A percentile compares a stretch with the other conserved stretches of the same genome.
Evolutionary conservation across 495 filamentous ascomycete genomes (phyloP).

Genomic region (Glonium stellatum): DNA sequence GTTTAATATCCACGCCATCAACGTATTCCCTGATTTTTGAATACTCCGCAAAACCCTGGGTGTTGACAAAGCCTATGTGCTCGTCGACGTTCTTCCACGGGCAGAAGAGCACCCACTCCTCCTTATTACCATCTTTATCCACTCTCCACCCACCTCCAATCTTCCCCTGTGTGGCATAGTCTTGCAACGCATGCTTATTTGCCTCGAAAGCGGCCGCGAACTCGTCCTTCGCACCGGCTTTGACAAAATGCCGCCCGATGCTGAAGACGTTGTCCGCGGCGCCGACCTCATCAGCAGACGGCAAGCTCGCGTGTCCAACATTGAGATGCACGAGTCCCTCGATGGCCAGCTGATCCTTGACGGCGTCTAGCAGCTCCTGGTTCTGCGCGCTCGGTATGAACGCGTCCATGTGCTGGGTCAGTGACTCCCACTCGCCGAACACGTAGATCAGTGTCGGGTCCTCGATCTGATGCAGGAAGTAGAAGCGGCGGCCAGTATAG

Average conservation of each 20-base stretch:
- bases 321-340: slow-evolving; percentile 38
- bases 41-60: slow-evolving; percentile 38
- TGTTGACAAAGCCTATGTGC: slow-evolving; percentile 40
- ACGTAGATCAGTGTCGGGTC: slow-evolving; percentile 18
- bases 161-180: slow-evolving; percentile 36
- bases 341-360: slow-evolving; percentile 42
- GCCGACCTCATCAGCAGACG: slow-evolving; percentile 21
- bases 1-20: slow-evolving; percentile 41
- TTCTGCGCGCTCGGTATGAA: slow-evolving; percentile 27
- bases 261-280: slow-evolving; percentile 31
- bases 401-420: slow-evolving; percentile 10
- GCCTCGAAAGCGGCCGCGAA: slow-evolving; percentile 31
- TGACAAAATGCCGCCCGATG: slow-evolving; percentile 42
- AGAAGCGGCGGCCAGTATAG: slow-evolving; percentile 11
- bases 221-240: slow-evolving; percentile 34
- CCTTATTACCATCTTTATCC: slow-evolving; percentile 39
- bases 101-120: slow-evolving; percentile 48
- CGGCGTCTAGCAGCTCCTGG: slow-evolving; percentile 38
- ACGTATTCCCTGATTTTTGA: slow-evolving; percentile 29
- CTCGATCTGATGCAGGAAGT: slow-evolving; percentile 24
- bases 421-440: slow-evolving; percentile 22
- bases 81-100: slow-evolving; percentile 46
- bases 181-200: slow-evolving; percentile 22
- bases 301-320: neutral
- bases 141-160: slow-evolving; percentile 45